These are phyloP conservation scores for Epicoccum nigrum DNA, from an alignment of 2,329 filamentous ascomycete genomes.

Conservation along the genomic window DNA sequence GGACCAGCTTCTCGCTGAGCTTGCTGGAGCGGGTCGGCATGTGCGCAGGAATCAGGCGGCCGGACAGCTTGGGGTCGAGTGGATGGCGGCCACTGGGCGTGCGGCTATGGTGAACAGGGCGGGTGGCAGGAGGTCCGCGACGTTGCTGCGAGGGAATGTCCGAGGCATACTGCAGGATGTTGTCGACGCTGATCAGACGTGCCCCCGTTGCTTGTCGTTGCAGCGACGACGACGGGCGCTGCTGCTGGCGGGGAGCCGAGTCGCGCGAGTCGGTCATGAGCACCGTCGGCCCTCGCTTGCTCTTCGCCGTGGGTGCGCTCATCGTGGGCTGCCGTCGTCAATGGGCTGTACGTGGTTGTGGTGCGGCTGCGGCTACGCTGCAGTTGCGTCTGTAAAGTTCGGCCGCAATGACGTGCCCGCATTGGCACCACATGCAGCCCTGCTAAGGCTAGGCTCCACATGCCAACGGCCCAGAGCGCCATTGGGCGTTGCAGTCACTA, in stretches of 20 bases:
- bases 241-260: conserved; percentile 38
- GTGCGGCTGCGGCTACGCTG: neutral
- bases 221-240: conserved; percentile 25
- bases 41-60: conserved; percentile 62
- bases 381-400: conserved; percentile 9
- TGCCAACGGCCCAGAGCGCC: conserved; percentile 8
- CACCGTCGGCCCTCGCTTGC: conserved; percentile 48
- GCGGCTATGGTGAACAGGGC: conserved; percentile 55
- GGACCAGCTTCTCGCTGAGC: conserved; percentile 93
- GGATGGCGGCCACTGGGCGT: conserved; percentile 59
- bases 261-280: conserved; percentile 64
- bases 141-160: conserved; percentile 95
- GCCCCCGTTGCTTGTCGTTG: conserved; percentile 53
- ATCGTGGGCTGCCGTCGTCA: conserved; percentile 25
- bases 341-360: neutral
- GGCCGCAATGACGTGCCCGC: too few species aligned
- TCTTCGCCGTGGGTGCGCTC: conserved; percentile 44
- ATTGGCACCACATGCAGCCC: conserved; percentile 16
- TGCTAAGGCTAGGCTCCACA: conserved; percentile 13
- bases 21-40: conserved; percentile 90
- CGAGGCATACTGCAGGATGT: conserved; percentile 89
- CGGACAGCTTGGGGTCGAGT: conserved; percentile 61
- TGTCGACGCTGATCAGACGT: conserved; percentile 87
- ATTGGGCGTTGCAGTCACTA: neutral
- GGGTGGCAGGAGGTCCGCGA: conserved; percentile 67